Evolutionary conservation across 2,329 filamentous ascomycete genomes (phyloP).

Genomic region (Colletotrichum karsti): DNA sequence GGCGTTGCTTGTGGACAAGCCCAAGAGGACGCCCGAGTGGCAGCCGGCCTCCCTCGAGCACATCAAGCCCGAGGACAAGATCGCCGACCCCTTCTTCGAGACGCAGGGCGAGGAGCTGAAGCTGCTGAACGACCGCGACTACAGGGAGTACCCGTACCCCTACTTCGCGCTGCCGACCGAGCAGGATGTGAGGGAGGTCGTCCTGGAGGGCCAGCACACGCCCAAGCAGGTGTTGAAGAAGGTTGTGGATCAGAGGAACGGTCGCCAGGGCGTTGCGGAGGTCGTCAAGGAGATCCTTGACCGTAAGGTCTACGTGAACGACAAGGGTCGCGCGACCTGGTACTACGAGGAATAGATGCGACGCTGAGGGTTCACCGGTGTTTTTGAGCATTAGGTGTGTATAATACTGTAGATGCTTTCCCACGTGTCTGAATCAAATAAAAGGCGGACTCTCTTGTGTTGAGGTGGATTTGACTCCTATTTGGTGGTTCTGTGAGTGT

Average conservation of each 20-base stretch:
- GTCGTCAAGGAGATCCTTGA: constrained; percentile 74
- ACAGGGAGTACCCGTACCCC: constrained; percentile 76
- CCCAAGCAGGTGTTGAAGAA: constrained; percentile 68
- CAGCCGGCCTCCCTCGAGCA: constrained; percentile 76
- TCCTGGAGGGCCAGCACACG: constrained; percentile 49
- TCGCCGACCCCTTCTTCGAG: constrained; percentile 76
- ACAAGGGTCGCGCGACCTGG: constrained; percentile 54
- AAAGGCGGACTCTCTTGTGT: constrained; percentile 1
- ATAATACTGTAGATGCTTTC: constrained; percentile 28
- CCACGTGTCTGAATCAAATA: constrained; percentile 20
- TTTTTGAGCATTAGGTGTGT: constrained; percentile 13
- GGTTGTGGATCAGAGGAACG: constrained; percentile 66
- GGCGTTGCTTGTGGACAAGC: constrained; percentile 77
- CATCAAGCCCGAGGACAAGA: constrained; percentile 61
- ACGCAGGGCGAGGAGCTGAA: constrained; percentile 55
- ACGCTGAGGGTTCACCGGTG: not conserved
- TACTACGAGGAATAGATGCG: constrained; percentile 2
- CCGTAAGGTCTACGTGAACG: constrained; percentile 65
- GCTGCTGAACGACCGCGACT: constrained; percentile 72
- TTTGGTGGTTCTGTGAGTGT: not conserved
- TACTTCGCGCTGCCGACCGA: constrained; percentile 80
- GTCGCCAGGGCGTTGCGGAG: constrained; percentile 74
- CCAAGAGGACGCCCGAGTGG: constrained; percentile 71
- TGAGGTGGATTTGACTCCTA: not conserved
- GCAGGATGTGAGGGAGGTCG: constrained; percentile 58